These are phyloP conservation scores for Coemansia sp. DNA, from an alignment of 192 early-diverging fungal genomes.

Conservation along the genomic window DNA sequence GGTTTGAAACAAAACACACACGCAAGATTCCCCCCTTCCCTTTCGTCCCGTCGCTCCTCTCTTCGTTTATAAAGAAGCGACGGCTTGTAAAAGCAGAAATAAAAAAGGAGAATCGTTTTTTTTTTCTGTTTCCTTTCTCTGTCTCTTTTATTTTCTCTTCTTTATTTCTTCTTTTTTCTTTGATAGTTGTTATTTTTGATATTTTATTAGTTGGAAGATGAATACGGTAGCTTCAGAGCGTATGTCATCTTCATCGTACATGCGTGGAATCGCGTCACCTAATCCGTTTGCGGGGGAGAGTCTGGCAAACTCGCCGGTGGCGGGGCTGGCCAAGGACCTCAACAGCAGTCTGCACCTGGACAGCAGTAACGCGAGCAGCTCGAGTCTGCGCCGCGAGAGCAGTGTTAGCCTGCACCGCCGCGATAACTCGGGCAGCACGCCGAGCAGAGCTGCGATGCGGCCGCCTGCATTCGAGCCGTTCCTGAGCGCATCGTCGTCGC, in stretches of 20 bases:
- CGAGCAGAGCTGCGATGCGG: too few relatives aligned
- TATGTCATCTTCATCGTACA: conserved; percentile 17
- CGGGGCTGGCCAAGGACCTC: conserved; percentile 31
- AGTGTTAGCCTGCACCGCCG: too few relatives aligned
- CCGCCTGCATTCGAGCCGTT: conserved; percentile 22
- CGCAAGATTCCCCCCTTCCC: too few relatives aligned
- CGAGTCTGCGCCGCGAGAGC: too few relatives aligned
- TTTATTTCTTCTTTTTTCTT: background rate
- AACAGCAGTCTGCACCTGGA: conserved; percentile 40
- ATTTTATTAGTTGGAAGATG: conserved; percentile 12
- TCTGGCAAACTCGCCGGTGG: conserved; percentile 18
- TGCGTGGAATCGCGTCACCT: conserved; percentile 24
- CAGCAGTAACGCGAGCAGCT: background rate
- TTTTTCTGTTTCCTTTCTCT: too few relatives aligned
- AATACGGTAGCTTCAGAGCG: conserved; percentile 28
- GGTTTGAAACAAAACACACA: too few relatives aligned
- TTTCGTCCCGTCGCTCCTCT: too few relatives aligned
- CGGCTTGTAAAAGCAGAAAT: too few relatives aligned
- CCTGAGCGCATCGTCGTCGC: conserved; percentile 12
- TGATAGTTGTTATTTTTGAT: background rate
- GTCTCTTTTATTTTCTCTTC: too few relatives aligned
- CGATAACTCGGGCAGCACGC: too few relatives aligned
- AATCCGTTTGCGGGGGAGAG: conserved; percentile 25
- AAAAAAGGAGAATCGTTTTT: too few relatives aligned
- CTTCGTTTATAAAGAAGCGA: too few relatives aligned